A percentile compares a stretch with the other conserved stretches of the same genome.
phyloP scores from a whole-genome alignment of 2,329 filamentous ascomycete species.

The Fusarium begoniae region DNA sequence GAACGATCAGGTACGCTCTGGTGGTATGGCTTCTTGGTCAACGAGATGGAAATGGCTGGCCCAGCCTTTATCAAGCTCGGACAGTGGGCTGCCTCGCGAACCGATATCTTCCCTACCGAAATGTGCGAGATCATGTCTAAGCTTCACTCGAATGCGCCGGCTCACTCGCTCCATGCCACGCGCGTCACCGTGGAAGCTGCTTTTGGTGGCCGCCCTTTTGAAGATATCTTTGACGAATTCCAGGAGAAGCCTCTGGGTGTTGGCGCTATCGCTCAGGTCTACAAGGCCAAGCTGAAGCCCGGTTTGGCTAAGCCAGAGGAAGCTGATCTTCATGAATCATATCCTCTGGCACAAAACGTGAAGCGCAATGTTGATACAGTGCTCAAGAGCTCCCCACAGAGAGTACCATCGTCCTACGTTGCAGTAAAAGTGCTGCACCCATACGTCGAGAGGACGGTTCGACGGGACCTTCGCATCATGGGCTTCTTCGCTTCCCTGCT shows the following conservation, averaged over 20 bases:
- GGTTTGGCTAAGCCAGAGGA: constrained; percentile 73
- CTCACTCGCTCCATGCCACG: constrained; percentile 84
- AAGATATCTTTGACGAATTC: constrained; percentile 97
- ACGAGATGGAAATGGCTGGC: constrained; percentile 89
- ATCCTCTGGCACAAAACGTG: constrained; percentile 73
- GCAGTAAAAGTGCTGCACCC: constrained; percentile 97
- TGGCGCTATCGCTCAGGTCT: constrained; percentile 96
- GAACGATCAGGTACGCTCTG: constrained; percentile 85
- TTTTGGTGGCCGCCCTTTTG: constrained; percentile 81
- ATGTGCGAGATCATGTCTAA: constrained; percentile 95
- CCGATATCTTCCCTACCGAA: constrained; percentile 94
- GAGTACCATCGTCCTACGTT: constrained; percentile 90
- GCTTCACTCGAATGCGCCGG: constrained; percentile 92
- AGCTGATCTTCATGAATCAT: constrained; percentile 58
- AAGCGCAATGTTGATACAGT: constrained; percentile 84
- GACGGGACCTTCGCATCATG: constrained; percentile 95
- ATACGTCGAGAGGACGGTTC: constrained; percentile 85
- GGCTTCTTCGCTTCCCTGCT: constrained; percentile 84
- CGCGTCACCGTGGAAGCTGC: constrained; percentile 82
- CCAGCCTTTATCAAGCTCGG: constrained; percentile 99
- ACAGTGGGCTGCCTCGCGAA: constrained; percentile 96
- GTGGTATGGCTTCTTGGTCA: constrained; percentile 94
- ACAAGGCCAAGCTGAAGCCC: constrained; percentile 90
- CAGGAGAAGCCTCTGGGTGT: constrained; percentile 89
- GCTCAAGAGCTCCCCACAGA: constrained; percentile 84